Evolutionary conservation across 148 eudicot genomes (phyloP), one percentile per base, ranked within the genome.

Genomic region (Chenopodium quinoa): DNA sequence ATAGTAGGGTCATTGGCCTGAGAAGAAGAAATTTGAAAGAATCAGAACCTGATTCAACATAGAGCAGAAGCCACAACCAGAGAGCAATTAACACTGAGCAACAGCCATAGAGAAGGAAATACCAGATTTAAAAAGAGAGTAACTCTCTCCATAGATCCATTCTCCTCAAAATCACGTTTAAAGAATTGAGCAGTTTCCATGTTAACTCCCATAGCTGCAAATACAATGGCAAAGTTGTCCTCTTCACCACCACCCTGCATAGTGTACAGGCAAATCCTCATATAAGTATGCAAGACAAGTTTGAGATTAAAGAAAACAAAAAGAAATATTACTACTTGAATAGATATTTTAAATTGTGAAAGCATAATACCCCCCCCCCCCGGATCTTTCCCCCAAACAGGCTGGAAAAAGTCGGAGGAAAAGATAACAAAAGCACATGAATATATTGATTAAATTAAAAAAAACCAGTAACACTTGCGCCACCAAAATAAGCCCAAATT

Each of bases 181-280:
- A 96, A 96, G 83, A 96, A 96, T 88, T 96, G 99, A 56, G 99
- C 98, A 22, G 98, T 96, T 89, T 93, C 99, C 99, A 96, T 96
- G 87, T 96, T 96, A 79, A 96, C 99, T 83, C 99, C 99, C 99
- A 96, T 96, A 69, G 99, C 99, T 37, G 99, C 99, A 88, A 96
- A 96, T 25, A 96, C 98, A 88, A 96, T 96, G 80, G 99, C 99
- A 91, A 96, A 96, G 84, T 93, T 93, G 90, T 96, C 99, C 84
- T 96, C 99, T 88, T 85, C 97, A 46, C 81, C 97, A 46, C 81
- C 92, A 44, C 83, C 91, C 94, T 94, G 85, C 54, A 80, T 56
- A 37, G 48, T 12, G 74, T 4, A 52, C 25, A 68, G 10, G 29
- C 31, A 73, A 52, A 27, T 32, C 62, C 23, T 75, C 77, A 77